Evolutionary conservation across 2,329 filamentous ascomycete species (phyloP), one percentile per base, ranked within the genome.

Genomic region (Nothopassalora personata): DNA sequence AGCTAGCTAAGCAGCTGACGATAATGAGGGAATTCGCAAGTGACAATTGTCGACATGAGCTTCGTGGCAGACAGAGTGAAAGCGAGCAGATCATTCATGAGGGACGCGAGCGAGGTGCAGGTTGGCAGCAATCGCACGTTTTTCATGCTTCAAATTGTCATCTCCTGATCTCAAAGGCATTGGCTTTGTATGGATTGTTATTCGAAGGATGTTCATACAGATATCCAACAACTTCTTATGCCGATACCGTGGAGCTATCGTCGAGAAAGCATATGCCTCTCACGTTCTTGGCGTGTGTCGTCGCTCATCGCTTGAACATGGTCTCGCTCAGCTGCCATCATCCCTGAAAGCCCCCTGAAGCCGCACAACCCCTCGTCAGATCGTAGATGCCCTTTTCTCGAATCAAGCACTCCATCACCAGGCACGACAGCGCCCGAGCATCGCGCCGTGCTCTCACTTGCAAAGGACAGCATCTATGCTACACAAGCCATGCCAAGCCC

Each of bases 251-350:
- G 57, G 56, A 53, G 43, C 45, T 45, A 15, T 10, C 15, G 39
- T 23, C 3, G 15, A 34, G 34, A 28, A 39, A 57, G 36, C 39
- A 45, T 46, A 31, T 54, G 27, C 34, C 30, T 43, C 54, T 55
- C 57, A 60, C 60, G 52, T 11, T 5, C 60, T 62, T 60, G 60
- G 58, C 60, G 57, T 60, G 39, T 50, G 54, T 28, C 15, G 8
- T 46, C 19, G 58, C n/a, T 10, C 30, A 30, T 19, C 27, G 10
- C 49, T 8, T 43, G 28, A 27, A 36, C 27, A 33, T 28, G 52
- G 28, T 51, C 31, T 18, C 9, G n/a, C 48, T n/a, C 5, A 9
- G 28, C 49, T 8, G 31, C 50, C 48, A 43, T 31, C 39, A 52
- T 56, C 52, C 52, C 46, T 51, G 57, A 18, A 49, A 4, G 5